Evolutionary conservation across 2,329 filamentous ascomycete genomes (phyloP), one percentile per base, ranked within the genome.

Genomic region (Colletotrichum liriopes): DNA sequence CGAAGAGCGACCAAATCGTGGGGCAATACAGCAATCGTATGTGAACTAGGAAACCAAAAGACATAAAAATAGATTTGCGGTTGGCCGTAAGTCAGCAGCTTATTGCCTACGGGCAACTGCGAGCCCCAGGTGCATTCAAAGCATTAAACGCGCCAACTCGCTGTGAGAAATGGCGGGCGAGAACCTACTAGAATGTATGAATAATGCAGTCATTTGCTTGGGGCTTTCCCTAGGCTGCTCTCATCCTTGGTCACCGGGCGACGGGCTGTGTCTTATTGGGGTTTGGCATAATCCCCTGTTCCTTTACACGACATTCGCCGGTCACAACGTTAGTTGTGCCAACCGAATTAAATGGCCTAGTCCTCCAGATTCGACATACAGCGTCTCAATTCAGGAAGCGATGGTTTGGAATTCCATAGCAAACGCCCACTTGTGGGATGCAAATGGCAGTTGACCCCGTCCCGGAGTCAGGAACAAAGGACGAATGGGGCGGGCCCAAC

Each of bases 1-100:
- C 66, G 66, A 68, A 68, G 3, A 18, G 45, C 65, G 65, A 55
- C 9, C 2, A 35, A 18, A 43, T 43, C 18, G 5, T 43, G 35
- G 18, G 35, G 54, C 14, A 32, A 14, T 32, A 18, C 12, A 18
- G 6, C 12, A 29, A 37, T 39, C 20, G 32, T 4, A 37, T 5
- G 39, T 16, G 39, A 12, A 41, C 14, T 41, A 6, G 39, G 14
- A 16, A 41, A 16, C 12, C 16, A 11, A 14, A 41, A 16, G 4
- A 12, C 16, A 16, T 5, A 41, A 16, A 41, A 2, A 41, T 32
- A 32, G 11, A 41, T 16, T 2, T 5, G 39, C 39, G 16, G 39
- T 5, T 9, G 3, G 5, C 11, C 23, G 5, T 14, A 26, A 49
- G n/a, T 49, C 47, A 6, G 26, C 23, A 5, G 12, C 23, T 12